Evolutionary conservation across 2,329 filamentous ascomycete genomes (phyloP).

Genomic region (Xylaria polymorpha): DNA sequence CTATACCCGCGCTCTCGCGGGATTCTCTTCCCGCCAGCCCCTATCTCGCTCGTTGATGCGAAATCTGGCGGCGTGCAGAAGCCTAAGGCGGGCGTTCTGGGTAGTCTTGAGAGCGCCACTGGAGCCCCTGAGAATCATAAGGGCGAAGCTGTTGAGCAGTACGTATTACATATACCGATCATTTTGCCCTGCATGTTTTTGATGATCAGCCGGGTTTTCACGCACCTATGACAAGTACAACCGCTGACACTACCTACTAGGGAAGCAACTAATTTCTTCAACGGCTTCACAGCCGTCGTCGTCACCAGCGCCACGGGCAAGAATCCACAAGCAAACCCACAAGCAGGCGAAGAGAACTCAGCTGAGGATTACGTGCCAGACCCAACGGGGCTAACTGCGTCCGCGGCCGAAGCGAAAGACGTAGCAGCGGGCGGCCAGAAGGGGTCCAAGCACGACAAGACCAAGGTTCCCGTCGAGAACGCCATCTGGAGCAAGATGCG

Average conservation of each 20-base stretch:
- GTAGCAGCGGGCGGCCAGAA: constrained; percentile 61
- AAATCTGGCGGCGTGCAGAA: constrained; percentile 81
- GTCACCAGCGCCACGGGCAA: constrained; percentile 81
- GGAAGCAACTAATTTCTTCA: constrained; percentile 84
- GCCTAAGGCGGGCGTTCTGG: constrained; percentile 78
- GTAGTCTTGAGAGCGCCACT: constrained; percentile 80
- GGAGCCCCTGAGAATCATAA: constrained; percentile 86
- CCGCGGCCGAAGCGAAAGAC: constrained; percentile 56
- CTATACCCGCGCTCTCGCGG: constrained; percentile 70
- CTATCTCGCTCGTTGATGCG: constrained; percentile 76
- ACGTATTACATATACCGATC: background rate
- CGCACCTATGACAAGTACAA: background rate
- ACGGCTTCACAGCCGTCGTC: constrained; percentile 76
- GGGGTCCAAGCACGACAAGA: constrained; percentile 72
- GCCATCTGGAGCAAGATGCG: constrained; percentile 82
- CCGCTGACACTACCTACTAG: background rate
- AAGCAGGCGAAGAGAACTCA: constrained; percentile 49
- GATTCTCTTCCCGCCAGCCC: constrained; percentile 80
- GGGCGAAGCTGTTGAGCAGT: constrained; percentile 82
- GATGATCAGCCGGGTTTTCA: no score
- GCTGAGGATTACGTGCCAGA: constrained; percentile 49
- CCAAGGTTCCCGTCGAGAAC: constrained; percentile 80
- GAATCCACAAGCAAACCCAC: constrained; percentile 73
- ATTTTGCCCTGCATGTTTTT: background rate
- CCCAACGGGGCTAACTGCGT: constrained; percentile 53